Conservation (phyloP, 352 stramenopile species). For the Thraustochytrium striatum region DNA sequence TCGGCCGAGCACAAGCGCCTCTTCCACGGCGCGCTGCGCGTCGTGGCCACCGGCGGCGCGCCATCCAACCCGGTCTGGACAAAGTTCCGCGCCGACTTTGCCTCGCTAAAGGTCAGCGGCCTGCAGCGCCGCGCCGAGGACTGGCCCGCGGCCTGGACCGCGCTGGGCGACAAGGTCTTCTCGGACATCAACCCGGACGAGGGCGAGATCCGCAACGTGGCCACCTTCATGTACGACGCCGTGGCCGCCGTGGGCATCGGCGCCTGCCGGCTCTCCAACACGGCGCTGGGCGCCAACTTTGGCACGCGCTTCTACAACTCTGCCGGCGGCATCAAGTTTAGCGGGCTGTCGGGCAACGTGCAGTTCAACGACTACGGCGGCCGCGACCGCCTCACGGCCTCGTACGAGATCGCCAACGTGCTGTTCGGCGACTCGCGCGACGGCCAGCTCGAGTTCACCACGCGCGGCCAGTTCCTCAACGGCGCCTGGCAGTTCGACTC, state of each 20-base stretch:
- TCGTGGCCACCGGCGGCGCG: not conserved
- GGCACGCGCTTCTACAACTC: not conserved
- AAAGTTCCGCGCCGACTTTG: slow-evolving; percentile 7
- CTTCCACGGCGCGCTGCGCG: not conserved
- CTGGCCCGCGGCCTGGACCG: not conserved
- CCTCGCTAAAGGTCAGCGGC: too few relatives aligned
- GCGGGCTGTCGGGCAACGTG: not conserved
- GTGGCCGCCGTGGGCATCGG: not conserved
- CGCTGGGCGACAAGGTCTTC: slow-evolving; percentile 24
- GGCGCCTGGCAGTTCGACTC: too few relatives aligned
- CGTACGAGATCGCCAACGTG: not conserved
- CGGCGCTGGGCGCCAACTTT: not conserved
- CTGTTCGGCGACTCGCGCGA: too few relatives aligned
- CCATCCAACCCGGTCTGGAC: too few relatives aligned
- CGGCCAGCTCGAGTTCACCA: too few relatives aligned
- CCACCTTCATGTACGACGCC: not conserved
- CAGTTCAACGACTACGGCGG: not conserved
- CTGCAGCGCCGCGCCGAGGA: not conserved
- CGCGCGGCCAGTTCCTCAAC: too few relatives aligned
- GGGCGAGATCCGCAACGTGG: not conserved
- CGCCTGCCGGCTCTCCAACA: not conserved
- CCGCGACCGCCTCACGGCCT: not conserved
- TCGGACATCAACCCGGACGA: slow-evolving; percentile 3
- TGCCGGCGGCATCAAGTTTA: too few relatives aligned
- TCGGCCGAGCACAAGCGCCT: not conserved